A percentile compares a stretch with the other conserved stretches of the same genome.
phyloP scores from a whole-genome alignment of 306 rosid species.

The Herpetospermum pedunculosum region DNA sequence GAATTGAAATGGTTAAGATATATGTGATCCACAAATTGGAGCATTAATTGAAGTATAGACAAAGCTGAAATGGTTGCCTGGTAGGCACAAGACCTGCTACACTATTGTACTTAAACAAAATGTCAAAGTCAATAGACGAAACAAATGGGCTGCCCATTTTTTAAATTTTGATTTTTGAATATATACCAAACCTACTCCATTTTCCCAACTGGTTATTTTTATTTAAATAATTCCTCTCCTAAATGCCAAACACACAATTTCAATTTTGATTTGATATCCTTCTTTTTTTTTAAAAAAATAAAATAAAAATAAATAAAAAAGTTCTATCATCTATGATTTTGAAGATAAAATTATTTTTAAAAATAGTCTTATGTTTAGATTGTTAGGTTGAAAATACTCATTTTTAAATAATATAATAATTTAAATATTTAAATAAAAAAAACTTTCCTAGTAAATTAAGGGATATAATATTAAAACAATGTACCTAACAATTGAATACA shows the following conservation, averaged over 20 bases:
- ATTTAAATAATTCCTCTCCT: background rate
- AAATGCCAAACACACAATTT: background rate
- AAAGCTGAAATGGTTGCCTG: background rate
- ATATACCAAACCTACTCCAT: background rate
- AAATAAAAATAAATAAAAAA: background rate
- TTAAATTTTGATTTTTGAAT: background rate
- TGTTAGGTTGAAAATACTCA: background rate
- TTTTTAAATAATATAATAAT: too few relatives aligned
- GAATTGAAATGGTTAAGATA: too few relatives aligned
- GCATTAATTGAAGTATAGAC: background rate
- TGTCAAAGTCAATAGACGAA: background rate
- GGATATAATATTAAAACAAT: background rate
- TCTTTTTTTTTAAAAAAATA: too few relatives aligned
- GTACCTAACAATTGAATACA: background rate
- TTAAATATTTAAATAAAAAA: background rate
- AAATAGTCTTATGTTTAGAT: background rate
- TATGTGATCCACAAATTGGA: too few relatives aligned
- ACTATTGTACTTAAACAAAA: background rate
- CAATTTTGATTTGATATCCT: background rate
- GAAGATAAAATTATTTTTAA: background rate
- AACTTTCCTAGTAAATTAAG: background rate
- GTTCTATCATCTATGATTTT: background rate
- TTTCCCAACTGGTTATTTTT: background rate
- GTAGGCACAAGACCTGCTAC: background rate
- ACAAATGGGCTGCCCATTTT: background rate